Evolutionary conservation across 2,329 filamentous ascomycete species (phyloP).

Genomic region (Didymella segeticola): DNA sequence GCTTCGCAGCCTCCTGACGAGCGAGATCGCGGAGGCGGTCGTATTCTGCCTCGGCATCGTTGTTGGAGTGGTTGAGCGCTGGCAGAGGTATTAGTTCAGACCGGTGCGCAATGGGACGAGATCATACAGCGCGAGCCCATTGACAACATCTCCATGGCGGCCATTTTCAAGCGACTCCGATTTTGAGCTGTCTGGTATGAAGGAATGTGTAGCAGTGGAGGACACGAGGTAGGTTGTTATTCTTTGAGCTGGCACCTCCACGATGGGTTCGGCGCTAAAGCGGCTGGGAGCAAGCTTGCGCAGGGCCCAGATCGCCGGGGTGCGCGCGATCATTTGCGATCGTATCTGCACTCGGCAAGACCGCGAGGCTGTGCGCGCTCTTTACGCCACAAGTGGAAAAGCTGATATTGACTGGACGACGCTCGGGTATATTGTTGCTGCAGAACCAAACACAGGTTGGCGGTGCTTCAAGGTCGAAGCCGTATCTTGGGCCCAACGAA

Average conservation of each 20-base stretch:
- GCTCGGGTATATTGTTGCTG: constrained; percentile 12
- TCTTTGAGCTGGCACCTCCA: constrained; percentile 21
- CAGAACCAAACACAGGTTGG: not conserved
- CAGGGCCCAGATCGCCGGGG: constrained; percentile 21
- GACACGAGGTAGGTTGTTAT: constrained; percentile 20
- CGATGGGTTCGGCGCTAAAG: constrained; percentile 15
- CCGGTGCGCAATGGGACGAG: not conserved
- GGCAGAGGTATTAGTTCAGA: constrained; percentile 11
- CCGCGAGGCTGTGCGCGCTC: not conserved
- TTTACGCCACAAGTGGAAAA: not conserved
- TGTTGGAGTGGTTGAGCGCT: constrained; percentile 47
- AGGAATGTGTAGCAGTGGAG: not conserved
- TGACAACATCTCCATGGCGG: constrained; percentile 44
- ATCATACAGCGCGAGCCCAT: constrained; percentile 46
- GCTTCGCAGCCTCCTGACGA: constrained; percentile 79
- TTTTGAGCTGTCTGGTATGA: constrained; percentile 4
- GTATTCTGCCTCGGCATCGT: constrained; percentile 76
- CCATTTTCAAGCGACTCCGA: constrained; percentile 29
- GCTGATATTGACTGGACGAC: constrained; percentile 2
- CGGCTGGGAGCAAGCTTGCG: constrained; percentile 14
- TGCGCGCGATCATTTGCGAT: constrained; percentile 6
- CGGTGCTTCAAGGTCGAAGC: constrained; percentile 61
- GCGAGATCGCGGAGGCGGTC: constrained; percentile 87
- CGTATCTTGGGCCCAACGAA: constrained; percentile 87
- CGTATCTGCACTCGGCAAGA: constrained; percentile 5